Conservation (phyloP, 306 rosid species). For the Sesbania bispinosa region DNA sequence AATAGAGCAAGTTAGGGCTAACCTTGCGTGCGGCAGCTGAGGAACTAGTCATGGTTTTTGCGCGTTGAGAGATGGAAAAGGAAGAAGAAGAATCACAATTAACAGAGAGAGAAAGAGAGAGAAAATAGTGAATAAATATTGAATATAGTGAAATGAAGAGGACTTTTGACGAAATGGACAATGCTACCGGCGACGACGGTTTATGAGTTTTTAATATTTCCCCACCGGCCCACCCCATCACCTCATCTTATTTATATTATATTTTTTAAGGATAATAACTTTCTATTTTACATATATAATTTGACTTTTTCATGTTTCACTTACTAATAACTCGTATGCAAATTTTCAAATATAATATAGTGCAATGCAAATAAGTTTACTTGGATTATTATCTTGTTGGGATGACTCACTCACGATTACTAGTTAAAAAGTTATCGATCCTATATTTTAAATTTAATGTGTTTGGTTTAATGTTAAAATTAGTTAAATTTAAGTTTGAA, state of each 20-base stretch:
- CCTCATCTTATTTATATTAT: too few species aligned
- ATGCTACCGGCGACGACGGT: conserved; percentile 41
- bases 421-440: too few species aligned
- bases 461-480: too few species aligned
- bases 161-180: conserved; percentile 39
- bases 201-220: background rate
- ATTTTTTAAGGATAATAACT: too few species aligned
- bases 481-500: too few species aligned
- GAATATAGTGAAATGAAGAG: background rate
- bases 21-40: conserved; percentile 92
- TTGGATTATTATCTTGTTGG: background rate
- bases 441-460: too few species aligned
- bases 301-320: background rate
- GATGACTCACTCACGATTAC: background rate
- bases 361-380: background rate
- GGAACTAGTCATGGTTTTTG: conserved; percentile 83
- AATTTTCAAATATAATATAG: too few species aligned
- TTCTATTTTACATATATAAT: too few species aligned
- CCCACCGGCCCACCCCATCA: background rate
- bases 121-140: background rate
- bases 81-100: conserved; percentile 15
- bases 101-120: background rate
- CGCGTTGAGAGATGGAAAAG: conserved; percentile 35
- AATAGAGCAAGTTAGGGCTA: conserved; percentile 14
- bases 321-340: background rate